phyloP scores from a whole-genome alignment of 2,329 filamentous ascomycete species.

The Ceratocystis colombiana region DNA sequence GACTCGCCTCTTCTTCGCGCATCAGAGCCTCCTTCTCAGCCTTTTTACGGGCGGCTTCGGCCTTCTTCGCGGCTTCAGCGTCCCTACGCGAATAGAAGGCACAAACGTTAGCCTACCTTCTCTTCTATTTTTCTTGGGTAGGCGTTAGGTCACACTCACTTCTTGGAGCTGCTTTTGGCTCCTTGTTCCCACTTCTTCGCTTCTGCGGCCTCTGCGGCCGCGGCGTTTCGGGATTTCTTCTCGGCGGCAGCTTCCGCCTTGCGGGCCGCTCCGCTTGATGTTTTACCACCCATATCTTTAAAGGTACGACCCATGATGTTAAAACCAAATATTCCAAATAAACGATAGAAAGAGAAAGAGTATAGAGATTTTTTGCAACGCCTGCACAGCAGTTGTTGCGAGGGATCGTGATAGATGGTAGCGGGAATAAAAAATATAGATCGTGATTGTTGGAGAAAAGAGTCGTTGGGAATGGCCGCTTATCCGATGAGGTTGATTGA shows the following conservation, averaged over 20 bases:
- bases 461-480: background rate
- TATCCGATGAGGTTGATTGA: too few species aligned
- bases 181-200: slow-evolving; percentile 75
- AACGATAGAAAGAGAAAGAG: slow-evolving; percentile 8
- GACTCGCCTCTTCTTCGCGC: slow-evolving; percentile 66
- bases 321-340: slow-evolving; percentile 12
- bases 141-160: slow-evolving; percentile 47
- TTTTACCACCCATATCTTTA: slow-evolving; percentile 72
- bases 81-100: slow-evolving; percentile 48
- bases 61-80: slow-evolving; percentile 72
- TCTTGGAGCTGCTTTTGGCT: slow-evolving; percentile 73
- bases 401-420: background rate
- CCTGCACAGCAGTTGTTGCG: background rate
- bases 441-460: background rate
- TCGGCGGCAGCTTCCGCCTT: slow-evolving; percentile 80
- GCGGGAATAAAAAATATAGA: slow-evolving; percentile 8
- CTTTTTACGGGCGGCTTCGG: slow-evolving; percentile 75
- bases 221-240: slow-evolving; percentile 63
- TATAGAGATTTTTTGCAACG: background rate
- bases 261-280: slow-evolving; percentile 77
- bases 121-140: slow-evolving; percentile 15
- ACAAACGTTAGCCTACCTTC: background rate
- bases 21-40: slow-evolving; percentile 78
- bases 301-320: slow-evolving; percentile 61
- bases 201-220: slow-evolving; percentile 57